Evolutionary conservation across 257 asterid species (phyloP).

Genomic region (Nicotiana attenuata): DNA sequence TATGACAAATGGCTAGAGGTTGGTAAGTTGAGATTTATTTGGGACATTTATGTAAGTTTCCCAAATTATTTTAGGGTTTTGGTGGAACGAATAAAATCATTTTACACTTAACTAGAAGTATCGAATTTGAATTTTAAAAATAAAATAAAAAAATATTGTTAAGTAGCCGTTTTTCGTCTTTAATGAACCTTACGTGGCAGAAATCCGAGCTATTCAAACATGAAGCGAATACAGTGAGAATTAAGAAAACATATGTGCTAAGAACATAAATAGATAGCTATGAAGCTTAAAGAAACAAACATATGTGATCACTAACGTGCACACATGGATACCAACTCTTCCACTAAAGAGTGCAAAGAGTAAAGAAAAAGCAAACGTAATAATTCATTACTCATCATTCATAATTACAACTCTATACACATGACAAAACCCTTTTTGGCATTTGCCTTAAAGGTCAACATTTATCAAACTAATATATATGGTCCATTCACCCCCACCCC

Average conservation of each 20-base stretch:
- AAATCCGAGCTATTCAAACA: rapidly evolving
- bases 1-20: no score
- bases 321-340: constrained; percentile 24
- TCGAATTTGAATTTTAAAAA: no score
- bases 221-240: no score
- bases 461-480: constrained; percentile 9
- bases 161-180: rapidly evolving
- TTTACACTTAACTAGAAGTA: no score
- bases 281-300: neutral
- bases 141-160: no score
- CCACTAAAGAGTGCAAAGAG: neutral
- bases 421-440: constrained; percentile 20
- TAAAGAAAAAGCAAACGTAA: neutral
- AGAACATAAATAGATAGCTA: neutral
- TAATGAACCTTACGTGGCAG: rapidly evolving
- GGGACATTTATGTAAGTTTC: no score
- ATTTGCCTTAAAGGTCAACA: constrained; percentile 28
- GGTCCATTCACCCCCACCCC: neutral
- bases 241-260: neutral
- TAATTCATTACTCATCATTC: constrained; percentile 15
- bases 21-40: no score
- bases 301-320: constrained; percentile 13
- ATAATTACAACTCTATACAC: constrained; percentile 23
- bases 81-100: no score
- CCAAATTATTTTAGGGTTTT: no score